phyloP scores from a whole-genome alignment of 495 filamentous ascomycete genomes.

The Aspergillus incahuasiensis region DNA sequence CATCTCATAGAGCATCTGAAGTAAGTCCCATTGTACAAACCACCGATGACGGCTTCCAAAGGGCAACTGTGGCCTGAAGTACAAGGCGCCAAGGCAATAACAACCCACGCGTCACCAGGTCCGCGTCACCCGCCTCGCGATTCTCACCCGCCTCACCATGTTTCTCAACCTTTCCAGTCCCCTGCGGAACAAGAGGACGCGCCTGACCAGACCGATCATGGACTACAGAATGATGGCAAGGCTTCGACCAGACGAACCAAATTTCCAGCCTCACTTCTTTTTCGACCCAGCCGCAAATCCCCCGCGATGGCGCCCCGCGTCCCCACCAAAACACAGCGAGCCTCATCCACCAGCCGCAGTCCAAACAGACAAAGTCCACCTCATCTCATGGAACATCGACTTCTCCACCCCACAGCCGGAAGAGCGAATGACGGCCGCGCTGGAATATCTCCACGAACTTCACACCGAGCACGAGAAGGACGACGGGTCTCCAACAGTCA shows the following conservation, averaged over 20 bases:
- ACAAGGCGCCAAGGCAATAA: too few relatives aligned
- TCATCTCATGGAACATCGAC: conserved; percentile 19
- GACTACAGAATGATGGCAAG: not conserved
- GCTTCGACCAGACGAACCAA: not conserved
- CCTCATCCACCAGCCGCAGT: not conserved
- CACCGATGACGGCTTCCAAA: too few relatives aligned
- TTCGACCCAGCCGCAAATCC: conserved; percentile 2
- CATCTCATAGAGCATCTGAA: too few relatives aligned
- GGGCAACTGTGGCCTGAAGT: too few relatives aligned
- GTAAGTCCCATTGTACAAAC: too few relatives aligned
- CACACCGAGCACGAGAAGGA: not conserved
- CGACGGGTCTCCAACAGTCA: conserved; percentile 18
- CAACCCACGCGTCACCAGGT: too few relatives aligned
- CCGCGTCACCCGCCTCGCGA: too few relatives aligned
- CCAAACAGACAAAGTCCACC: not conserved
- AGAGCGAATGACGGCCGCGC: conserved; percentile 2
- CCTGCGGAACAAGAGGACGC: too few relatives aligned
- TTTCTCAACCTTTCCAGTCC: too few relatives aligned
- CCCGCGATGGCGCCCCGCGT: conserved; percentile 2
- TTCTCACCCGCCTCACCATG: too few relatives aligned
- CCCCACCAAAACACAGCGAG: not conserved
- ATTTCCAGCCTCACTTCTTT: conserved; percentile 6
- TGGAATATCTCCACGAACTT: conserved; percentile 3
- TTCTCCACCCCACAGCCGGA: not conserved
- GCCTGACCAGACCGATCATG: not conserved